Conservation (phyloP, 495 filamentous ascomycete genomes). For the Xanthoparmelia taractica region DNA sequence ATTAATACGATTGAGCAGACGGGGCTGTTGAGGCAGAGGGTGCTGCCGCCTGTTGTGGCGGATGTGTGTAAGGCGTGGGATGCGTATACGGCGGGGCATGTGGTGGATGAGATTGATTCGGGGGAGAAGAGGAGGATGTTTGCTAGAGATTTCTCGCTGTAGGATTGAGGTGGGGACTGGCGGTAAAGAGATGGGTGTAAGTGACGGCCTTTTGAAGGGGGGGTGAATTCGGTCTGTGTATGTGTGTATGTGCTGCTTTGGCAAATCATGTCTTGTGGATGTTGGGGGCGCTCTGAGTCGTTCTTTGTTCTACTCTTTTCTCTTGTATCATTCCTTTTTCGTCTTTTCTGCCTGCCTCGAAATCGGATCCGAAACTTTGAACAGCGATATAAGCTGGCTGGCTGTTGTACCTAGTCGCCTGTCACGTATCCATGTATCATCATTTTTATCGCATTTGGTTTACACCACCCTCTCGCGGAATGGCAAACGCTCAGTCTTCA, state of each 20-base stretch:
- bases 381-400: too few species aligned
- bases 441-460: too few species aligned
- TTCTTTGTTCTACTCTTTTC: neutral
- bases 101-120: constrained; percentile 27
- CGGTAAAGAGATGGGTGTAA: neutral
- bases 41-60: constrained; percentile 22
- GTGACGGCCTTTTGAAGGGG: neutral
- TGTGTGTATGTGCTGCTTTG: neutral
- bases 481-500: too few species aligned
- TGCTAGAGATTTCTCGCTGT: neutral
- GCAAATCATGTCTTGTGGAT: neutral
- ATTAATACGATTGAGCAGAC: constrained; percentile 28
- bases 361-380: too few species aligned
- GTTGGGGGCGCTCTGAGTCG: neutral
- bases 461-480: too few species aligned
- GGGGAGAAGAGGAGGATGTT: neutral
- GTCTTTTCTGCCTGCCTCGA: too few species aligned
- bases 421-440: too few species aligned
- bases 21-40: constrained; percentile 16
- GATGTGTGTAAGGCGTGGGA: constrained; percentile 24
- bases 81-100: constrained; percentile 8
- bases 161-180: neutral
- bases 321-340: neutral
- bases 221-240: too few species aligned
- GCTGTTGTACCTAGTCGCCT: too few species aligned